These are phyloP conservation scores for Phytophthora tubulina DNA, from an alignment of 352 stramenopile genomes.

Conservation along the genomic window DNA sequence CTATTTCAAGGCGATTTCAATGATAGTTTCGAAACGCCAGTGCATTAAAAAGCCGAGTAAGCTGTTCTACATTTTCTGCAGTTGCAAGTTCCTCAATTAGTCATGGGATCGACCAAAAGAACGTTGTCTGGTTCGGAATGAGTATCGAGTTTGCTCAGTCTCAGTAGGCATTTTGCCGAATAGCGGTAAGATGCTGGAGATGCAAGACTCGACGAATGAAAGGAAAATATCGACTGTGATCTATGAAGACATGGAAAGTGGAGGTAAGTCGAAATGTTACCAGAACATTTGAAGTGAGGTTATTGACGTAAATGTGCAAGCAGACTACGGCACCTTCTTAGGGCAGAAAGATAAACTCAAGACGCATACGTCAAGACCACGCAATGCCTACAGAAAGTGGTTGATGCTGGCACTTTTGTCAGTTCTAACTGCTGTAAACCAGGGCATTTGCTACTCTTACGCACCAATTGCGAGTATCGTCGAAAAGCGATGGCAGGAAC, in stretches of 20 bases:
- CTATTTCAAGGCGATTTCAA: slow-evolving; percentile 5
- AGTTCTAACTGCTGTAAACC: slow-evolving; percentile 70
- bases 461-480: slow-evolving; percentile 74
- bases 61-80: not conserved
- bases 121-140: not conserved
- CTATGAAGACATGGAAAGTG: slow-evolving; percentile 41
- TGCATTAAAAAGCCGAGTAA: not conserved
- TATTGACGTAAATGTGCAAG: not conserved
- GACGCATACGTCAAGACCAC: not conserved
- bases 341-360: slow-evolving; percentile 25
- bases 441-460: slow-evolving; percentile 85
- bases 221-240: slow-evolving; percentile 29
- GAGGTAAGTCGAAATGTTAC: slow-evolving; percentile 14
- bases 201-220: slow-evolving; percentile 10
- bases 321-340: slow-evolving; percentile 40
- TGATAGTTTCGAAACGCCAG: slow-evolving; percentile 26
- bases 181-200: slow-evolving; percentile 26
- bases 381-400: slow-evolving; percentile 30
- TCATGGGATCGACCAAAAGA: slow-evolving; percentile 9
- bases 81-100: not conserved
- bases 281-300: not conserved
- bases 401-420: slow-evolving; percentile 79
- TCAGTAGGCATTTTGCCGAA: slow-evolving; percentile 6
- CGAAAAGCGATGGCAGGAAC: slow-evolving; percentile 64
- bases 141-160: not conserved